Evolutionary conservation across 75 land plant genomes (phyloP).

Genomic region (Pinus taeda): DNA sequence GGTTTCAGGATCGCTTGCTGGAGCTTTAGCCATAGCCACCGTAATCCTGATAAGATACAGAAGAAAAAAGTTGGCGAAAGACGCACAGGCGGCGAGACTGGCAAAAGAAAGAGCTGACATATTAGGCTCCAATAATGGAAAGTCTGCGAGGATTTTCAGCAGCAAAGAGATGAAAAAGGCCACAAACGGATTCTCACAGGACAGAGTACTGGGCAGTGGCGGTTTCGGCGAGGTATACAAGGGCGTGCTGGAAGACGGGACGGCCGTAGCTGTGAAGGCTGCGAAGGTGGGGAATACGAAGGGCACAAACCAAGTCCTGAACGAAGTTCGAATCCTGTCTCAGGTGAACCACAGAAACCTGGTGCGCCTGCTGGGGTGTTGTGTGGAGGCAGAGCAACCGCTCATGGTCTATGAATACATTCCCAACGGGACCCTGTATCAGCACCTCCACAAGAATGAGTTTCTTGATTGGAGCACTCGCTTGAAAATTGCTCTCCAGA

Average conservation of each 20-base stretch:
- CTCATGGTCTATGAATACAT: constrained; percentile 56
- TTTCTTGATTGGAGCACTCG: constrained; percentile 31
- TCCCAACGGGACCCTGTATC: constrained; percentile 48
- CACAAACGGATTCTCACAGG: constrained; percentile 35
- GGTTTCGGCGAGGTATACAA: constrained; percentile 52
- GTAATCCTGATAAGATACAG: neutral
- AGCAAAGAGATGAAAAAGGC: constrained; percentile 44
- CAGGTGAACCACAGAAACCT: constrained; percentile 53
- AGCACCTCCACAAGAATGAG: constrained; percentile 24
- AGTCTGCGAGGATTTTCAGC: constrained; percentile 28
- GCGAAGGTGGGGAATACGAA: constrained; percentile 44
- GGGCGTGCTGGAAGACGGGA: constrained; percentile 50
- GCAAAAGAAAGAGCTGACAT: constrained; percentile 20
- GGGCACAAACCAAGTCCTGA: constrained; percentile 46
- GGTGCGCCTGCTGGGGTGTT: constrained; percentile 56
- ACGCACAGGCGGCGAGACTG: neutral
- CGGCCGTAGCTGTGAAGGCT: constrained; percentile 46
- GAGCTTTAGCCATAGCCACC: neutral
- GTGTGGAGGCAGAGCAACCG: constrained; percentile 50
- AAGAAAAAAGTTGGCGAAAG: neutral
- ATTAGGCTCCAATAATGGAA: constrained; percentile 16
- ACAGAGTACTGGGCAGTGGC: constrained; percentile 34
- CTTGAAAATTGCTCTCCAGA: constrained; percentile 39
- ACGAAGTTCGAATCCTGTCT: constrained; percentile 55
- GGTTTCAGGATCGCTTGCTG: neutral